Conservation (phyloP, 2,329 filamentous ascomycete species). For the Verticillium dahliae region DNA sequence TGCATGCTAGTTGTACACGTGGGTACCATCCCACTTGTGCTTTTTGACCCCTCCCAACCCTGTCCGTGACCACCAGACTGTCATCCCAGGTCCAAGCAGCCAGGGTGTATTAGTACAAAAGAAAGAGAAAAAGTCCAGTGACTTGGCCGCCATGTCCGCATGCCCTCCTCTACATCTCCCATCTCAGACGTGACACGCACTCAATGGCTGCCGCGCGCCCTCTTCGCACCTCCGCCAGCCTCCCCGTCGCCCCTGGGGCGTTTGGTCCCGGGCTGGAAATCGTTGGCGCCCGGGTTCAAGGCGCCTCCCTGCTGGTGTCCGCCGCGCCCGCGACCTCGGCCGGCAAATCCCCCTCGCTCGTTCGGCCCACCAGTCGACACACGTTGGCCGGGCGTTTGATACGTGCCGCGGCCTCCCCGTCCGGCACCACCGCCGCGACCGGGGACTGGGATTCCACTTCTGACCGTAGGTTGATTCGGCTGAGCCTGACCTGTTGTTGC, state of each 20-base stretch:
- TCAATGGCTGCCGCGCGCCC: constrained; percentile 31
- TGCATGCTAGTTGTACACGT: background rate
- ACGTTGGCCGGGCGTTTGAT: constrained; percentile 30
- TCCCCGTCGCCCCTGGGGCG: constrained; percentile 48
- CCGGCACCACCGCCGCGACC: constrained; percentile 26
- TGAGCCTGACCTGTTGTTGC: constrained; percentile 18
- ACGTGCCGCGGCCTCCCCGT: constrained; percentile 28
- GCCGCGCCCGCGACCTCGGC: constrained; percentile 27
- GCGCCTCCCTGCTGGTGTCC: constrained; percentile 24
- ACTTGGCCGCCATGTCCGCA: background rate
- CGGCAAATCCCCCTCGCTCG: constrained; percentile 25
- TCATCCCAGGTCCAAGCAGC: background rate
- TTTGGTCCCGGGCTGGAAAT: constrained; percentile 53
- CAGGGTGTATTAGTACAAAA: background rate
- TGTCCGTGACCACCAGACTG: background rate
- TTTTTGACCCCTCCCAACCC: background rate
- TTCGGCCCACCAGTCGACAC: constrained; percentile 20
- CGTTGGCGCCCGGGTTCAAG: constrained; percentile 45
- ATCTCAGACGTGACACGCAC: background rate
- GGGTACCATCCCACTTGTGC: background rate
- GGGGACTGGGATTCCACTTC: constrained; percentile 31
- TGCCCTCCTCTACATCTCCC: background rate
- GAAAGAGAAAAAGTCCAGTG: background rate
- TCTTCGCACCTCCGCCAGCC: constrained; percentile 32
- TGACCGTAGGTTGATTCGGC: constrained; percentile 9